Percentiles rank a stretch among this genome's conserved stretches.
phyloP scores from a whole-genome alignment of 345 rosid species.

The Brassica carinata region DNA sequence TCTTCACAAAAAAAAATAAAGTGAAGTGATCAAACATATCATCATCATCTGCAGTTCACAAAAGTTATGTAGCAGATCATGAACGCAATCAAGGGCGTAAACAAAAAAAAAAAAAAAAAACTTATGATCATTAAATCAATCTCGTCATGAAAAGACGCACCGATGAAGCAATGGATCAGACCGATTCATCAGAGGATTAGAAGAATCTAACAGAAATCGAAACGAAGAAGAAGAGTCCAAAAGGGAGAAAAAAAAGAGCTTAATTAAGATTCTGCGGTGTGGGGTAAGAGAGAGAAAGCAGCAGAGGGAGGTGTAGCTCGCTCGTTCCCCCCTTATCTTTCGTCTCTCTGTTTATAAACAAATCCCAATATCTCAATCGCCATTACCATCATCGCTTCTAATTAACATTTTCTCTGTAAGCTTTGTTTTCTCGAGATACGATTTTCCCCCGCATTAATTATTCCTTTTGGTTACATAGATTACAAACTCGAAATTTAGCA shows the following conservation, averaged over 20 bases:
- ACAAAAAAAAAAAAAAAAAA: background rate
- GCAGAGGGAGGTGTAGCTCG: background rate
- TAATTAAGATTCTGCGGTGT: conserved; percentile 10
- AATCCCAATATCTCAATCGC: conserved; percentile 35
- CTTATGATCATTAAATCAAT: conserved; percentile 1
- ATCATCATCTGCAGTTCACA: background rate
- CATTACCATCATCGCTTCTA: conserved; percentile 23
- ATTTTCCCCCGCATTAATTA: conserved; percentile 5
- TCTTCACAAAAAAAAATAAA: background rate
- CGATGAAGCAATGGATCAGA: conserved; percentile 25
- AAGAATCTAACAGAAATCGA: background rate
- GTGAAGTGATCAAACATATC: background rate
- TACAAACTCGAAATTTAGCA: background rate
- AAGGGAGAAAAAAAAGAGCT: background rate
- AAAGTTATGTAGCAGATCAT: background rate
- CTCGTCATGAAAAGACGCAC: conserved; percentile 25
- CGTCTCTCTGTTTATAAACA: conserved; percentile 39
- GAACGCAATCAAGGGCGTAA: background rate
- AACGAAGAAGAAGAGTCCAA: conserved; percentile 18
- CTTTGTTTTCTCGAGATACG: conserved; percentile 8
- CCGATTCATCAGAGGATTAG: background rate
- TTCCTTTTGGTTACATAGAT: background rate
- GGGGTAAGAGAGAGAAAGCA: conserved; percentile 13
- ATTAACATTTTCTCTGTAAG: background rate
- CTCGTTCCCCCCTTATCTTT: conserved; percentile 19